Evolutionary conservation across 1,139 yeast species (phyloP).

Genomic region (Lizanozyma gosingica): DNA sequence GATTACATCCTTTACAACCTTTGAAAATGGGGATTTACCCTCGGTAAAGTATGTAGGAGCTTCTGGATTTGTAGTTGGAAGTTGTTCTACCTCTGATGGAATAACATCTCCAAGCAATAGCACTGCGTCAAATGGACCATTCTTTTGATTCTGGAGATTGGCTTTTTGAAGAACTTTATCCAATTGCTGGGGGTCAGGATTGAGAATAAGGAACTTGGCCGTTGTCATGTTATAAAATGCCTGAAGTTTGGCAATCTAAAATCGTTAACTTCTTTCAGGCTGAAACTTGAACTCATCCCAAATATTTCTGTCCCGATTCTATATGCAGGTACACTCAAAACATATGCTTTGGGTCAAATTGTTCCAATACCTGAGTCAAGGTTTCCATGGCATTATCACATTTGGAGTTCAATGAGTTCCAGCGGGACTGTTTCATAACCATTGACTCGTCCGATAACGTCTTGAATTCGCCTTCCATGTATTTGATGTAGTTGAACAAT

Average conservation of each 20-base stretch:
- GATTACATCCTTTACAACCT: constrained; percentile 7
- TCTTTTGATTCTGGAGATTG: constrained; percentile 41
- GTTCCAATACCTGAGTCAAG: not conserved
- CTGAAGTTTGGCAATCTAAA: too few species aligned
- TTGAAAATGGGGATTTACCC: constrained; percentile 10
- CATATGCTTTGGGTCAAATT: not conserved
- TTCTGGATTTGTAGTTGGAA: constrained; percentile 14
- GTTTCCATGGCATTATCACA: not conserved
- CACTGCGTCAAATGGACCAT: constrained; percentile 58
- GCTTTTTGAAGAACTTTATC: constrained; percentile 39
- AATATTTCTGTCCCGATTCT: too few species aligned
- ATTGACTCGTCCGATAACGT: not conserved
- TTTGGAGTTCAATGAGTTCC: not conserved
- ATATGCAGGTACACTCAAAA: too few species aligned
- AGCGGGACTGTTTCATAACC: not conserved
- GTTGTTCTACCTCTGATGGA: constrained; percentile 8
- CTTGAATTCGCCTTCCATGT: not conserved
- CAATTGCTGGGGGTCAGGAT: constrained; percentile 33
- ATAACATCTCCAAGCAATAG: constrained; percentile 43
- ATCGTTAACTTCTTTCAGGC: too few species aligned
- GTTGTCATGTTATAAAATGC: too few species aligned
- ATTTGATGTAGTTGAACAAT: not conserved
- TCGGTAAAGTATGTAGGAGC: constrained; percentile 24
- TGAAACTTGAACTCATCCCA: too few species aligned
- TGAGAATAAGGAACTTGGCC: constrained; percentile 37